Evolutionary conservation across 768 basidiomycete species (phyloP), one percentile per base, ranked within the genome.

Genomic region (Hericium erinaceus): DNA sequence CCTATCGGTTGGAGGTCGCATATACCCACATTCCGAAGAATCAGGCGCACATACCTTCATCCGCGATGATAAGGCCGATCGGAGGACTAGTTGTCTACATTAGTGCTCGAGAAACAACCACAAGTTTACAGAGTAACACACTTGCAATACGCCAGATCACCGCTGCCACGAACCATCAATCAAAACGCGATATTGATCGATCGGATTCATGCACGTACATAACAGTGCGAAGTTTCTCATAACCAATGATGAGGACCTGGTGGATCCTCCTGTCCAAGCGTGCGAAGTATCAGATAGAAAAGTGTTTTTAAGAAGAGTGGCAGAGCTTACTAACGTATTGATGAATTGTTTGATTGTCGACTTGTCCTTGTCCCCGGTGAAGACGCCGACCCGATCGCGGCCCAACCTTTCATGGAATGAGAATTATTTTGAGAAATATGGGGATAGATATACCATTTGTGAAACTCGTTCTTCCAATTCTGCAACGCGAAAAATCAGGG

Each of bases 401-500:
- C 82, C 79, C 33, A 82, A 68, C 81, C 81, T 82, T 52, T 5
- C 24, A 44, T 22, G 11, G 11, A 26, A 20, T 48, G 48, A 15
- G 40, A 48, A 33, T 33, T 10, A 33, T 24, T 5, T 26, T 9
- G 55, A 39, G 38, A 13, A 12, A 13, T n/a, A 1, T 33, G 12
- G 41, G 50, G 33, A 33, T 7, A 33, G 9, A 55, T 10, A 69
- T 13, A 84, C 95, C 97, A 99, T 74, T 98, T 98, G 64, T 87
- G 79, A 67, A 99, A 93, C 69, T 99, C 97, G 44, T 83, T 85
- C 68, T 83, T 87, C 97, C 97, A 99, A 67, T 98, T 98, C 86
- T 95, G 66, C 0, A 24, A 37, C 8, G 22, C 22, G 20, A 24
- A 22, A 46, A 46, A 20, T 46, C 44, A n/a, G 44, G 18, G 10